phyloP scores from a whole-genome alignment of 2,329 filamentous ascomycete genomes.

The Didymella glomerata region DNA sequence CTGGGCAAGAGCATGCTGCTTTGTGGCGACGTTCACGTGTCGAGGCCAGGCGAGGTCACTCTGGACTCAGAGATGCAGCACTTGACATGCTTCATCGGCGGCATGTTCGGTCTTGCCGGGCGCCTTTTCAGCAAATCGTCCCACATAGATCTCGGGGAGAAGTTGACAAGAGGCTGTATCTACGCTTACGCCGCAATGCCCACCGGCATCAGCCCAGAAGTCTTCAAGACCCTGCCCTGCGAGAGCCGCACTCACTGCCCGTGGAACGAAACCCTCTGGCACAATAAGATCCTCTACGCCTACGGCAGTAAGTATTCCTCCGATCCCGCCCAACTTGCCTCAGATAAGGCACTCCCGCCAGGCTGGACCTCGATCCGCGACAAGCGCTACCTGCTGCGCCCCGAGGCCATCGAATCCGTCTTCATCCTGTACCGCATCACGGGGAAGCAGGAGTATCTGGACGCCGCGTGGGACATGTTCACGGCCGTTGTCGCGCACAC shows the following conservation, averaged over 20 bases:
- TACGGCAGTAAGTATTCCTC: slow-evolving; percentile 29
- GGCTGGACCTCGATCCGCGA: slow-evolving; percentile 55
- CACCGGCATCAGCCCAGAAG: slow-evolving; percentile 68
- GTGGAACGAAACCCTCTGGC: slow-evolving; percentile 64
- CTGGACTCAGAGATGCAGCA: slow-evolving; percentile 63
- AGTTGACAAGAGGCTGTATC: slow-evolving; percentile 68
- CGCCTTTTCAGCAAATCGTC: slow-evolving; percentile 62
- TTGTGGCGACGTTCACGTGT: slow-evolving; percentile 47
- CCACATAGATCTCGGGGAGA: slow-evolving; percentile 64
- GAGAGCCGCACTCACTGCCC: slow-evolving; percentile 50
- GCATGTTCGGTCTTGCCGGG: slow-evolving; percentile 68
- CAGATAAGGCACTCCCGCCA: slow-evolving; percentile 41
- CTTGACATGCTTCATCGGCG: slow-evolving; percentile 67
- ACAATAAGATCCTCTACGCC: slow-evolving; percentile 47
- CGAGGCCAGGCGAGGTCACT: slow-evolving; percentile 24
- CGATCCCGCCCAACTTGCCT: slow-evolving; percentile 26
- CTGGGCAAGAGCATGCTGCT: slow-evolving; percentile 41
- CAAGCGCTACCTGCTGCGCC: slow-evolving; percentile 57
- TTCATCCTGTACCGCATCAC: slow-evolving; percentile 69
- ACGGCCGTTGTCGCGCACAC: slow-evolving; percentile 52
- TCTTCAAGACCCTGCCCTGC: slow-evolving; percentile 63
- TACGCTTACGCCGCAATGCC: slow-evolving; percentile 66
- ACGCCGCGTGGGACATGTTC: slow-evolving; percentile 61
- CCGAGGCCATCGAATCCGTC: slow-evolving; percentile 68
- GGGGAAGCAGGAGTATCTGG: slow-evolving; percentile 57